Base-by-base conservation (phyloP, 2,329 filamentous ascomycete species). In the Aspergillus jensenii region DNA sequence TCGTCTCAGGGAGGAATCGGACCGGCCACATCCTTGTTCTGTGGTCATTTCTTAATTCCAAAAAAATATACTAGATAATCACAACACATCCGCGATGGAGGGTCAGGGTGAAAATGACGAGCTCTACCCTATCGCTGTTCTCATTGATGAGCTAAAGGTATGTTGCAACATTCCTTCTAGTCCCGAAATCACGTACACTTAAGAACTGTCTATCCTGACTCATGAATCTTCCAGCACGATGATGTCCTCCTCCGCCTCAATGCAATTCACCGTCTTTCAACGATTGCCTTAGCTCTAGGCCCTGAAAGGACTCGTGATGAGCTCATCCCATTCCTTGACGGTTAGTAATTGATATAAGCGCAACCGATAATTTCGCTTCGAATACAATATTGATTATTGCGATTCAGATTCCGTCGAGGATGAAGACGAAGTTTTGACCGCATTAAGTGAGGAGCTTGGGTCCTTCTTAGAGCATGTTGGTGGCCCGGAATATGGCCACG, bases 131-230 rank as follows among this genome's bases (percentile, higher is more conserved):
- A 99, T 99, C 83, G 95, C 96, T 74, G 95, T 99, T 68, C 88
- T 99, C 79, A 99, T 99, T 80, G 95, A 99, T 79, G 95, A 58
- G 86, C 85, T 99, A 74, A 99, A 97, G 91, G 93, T 96, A 86
- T 71, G 27, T 31, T 31, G 27, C 78, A 49, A 58, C 56, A 39
- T 40, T 48, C 47, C 45, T 60, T 45, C 40, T 58, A 31, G n/a
- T 46, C 55, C 48, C 50, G 43, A 25, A 46, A 33, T 50, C 48
- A 47, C 51, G 48, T 56, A 52, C 55, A 21, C 60, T 58, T 63
- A 65, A 57, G 68, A 41, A 44, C 52, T 37, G 52, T 53, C 46
- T n/a, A 27, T 58, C 43, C 59, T 64, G 60, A 62, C 50, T 17
- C 33, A 44, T 48, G 59, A 49, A 52, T 61, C 52, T 55, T 74